A percentile compares a stretch with the other conserved stretches of the same genome.
Evolutionary conservation across 768 basidiomycete species (phyloP).

Genomic region (Leccinum truebloodii): DNA sequence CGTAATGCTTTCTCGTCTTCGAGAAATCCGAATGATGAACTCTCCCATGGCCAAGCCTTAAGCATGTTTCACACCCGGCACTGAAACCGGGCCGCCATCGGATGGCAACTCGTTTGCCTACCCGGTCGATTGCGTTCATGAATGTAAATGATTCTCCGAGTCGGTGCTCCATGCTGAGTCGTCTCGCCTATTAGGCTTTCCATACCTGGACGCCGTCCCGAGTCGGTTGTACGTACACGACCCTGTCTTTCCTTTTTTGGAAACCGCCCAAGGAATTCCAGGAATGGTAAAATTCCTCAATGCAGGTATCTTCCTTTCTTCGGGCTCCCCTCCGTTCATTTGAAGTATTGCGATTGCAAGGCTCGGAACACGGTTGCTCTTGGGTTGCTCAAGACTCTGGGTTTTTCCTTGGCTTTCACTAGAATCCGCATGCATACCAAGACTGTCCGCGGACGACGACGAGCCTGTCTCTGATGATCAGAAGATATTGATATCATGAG

Average conservation of each 20-base stretch:
- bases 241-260: slow-evolving; percentile 6
- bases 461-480: background rate
- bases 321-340: background rate
- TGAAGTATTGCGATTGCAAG: slow-evolving; percentile 9
- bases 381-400: slow-evolving; percentile 7
- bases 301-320: background rate
- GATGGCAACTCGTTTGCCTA: slow-evolving; percentile 4
- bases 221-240: background rate
- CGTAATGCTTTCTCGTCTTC: too few species aligned
- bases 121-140: background rate
- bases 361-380: background rate
- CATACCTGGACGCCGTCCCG: background rate
- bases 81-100: too few species aligned
- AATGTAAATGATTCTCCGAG: background rate
- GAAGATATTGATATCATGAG: background rate
- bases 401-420: slow-evolving; percentile 13
- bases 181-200: slow-evolving; percentile 3
- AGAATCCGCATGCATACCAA: background rate
- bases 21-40: too few species aligned
- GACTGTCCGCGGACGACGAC: slow-evolving; percentile 11
- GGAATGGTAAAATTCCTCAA: background rate
- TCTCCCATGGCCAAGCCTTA: too few species aligned
- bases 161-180: background rate
- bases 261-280: background rate
- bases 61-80: too few species aligned